A percentile compares a stretch with the other conserved stretches of the same genome.
Conservation (phyloP, 2,329 filamentous ascomycete genomes). For the Mycosphaerelloides madeirae region DNA sequence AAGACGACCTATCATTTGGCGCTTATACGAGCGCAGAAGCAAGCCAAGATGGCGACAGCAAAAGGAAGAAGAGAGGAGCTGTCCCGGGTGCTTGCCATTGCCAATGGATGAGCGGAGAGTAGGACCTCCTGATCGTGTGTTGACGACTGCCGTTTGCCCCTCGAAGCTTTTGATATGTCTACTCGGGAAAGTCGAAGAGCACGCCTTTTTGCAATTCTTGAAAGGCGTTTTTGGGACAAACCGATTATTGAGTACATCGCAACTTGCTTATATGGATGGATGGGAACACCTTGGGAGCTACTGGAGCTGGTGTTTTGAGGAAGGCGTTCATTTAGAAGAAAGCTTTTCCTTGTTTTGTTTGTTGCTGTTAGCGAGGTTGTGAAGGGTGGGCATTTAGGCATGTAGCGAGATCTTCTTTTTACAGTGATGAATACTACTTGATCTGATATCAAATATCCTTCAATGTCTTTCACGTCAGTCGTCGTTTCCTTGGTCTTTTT, state of each 20-base stretch:
- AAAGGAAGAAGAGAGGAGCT: slow-evolving; percentile 14
- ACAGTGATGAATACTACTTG: too few relatives aligned
- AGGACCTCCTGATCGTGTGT: slow-evolving; percentile 1
- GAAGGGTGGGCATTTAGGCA: not conserved
- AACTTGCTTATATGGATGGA: not conserved
- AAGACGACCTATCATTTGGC: slow-evolving; percentile 35
- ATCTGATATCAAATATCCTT: too few relatives aligned
- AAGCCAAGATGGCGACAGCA: slow-evolving; percentile 14
- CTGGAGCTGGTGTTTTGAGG: not conserved
- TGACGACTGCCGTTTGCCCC: too few relatives aligned
- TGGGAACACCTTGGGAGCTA: not conserved
- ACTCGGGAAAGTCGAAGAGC: too few relatives aligned
- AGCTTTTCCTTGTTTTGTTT: slow-evolving; percentile 1
- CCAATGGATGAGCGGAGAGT: slow-evolving; percentile 32
- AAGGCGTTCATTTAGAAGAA: not conserved
- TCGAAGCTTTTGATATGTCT: too few relatives aligned
- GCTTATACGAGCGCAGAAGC: slow-evolving; percentile 24
- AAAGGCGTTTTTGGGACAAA: not conserved
- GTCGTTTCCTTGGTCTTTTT: not conserved
- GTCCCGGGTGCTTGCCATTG: slow-evolving; percentile 32
- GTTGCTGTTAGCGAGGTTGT: not conserved
- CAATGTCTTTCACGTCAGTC: too few relatives aligned
- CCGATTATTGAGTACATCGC: not conserved
- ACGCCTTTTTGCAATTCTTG: not conserved
- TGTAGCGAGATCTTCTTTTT: not conserved